phyloP scores from a whole-genome alignment of 2,329 filamentous ascomycete species.

The Rhinocladiella similis region DNA sequence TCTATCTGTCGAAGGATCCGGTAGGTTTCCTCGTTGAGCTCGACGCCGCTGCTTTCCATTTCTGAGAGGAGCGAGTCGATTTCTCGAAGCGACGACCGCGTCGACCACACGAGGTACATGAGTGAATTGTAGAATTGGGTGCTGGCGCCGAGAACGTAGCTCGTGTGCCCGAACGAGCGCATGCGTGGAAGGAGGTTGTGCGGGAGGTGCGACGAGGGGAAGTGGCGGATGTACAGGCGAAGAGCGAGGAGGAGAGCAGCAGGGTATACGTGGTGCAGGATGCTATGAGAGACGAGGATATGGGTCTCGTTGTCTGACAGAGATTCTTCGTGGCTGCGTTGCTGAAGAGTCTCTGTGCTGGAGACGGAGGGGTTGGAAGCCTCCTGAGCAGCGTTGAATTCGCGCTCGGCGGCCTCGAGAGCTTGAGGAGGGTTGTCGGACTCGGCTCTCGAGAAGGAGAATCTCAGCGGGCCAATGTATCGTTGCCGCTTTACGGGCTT shows the following conservation, averaged over 20 bases:
- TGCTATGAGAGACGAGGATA: not conserved
- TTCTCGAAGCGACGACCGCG: constrained; percentile 41
- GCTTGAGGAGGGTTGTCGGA: constrained; percentile 10
- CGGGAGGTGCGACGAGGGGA: constrained; percentile 42
- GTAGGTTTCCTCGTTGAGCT: constrained; percentile 38
- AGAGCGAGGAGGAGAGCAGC: constrained; percentile 43
- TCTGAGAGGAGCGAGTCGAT: constrained; percentile 43
- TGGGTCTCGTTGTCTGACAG: not conserved
- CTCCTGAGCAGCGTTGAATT: not conserved
- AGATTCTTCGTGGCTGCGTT: not conserved
- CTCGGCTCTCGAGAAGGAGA: constrained; percentile 3
- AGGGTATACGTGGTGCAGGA: constrained; percentile 39
- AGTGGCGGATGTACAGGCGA: constrained; percentile 40
- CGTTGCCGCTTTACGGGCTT: not conserved
- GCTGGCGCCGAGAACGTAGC: constrained; percentile 45
- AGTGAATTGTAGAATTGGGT: constrained; percentile 46
- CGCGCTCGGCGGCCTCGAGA: constrained; percentile 10
- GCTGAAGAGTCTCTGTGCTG: not conserved
- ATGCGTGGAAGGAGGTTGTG: constrained; percentile 43
- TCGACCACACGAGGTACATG: constrained; percentile 44
- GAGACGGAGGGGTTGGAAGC: not conserved
- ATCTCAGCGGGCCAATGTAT: not conserved
- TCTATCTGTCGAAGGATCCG: constrained; percentile 17
- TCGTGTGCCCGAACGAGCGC: constrained; percentile 41
- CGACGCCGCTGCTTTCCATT: constrained; percentile 46